Base-by-base conservation (phyloP, 75 land plant genomes). In the Pinus tabuliformis region DNA sequence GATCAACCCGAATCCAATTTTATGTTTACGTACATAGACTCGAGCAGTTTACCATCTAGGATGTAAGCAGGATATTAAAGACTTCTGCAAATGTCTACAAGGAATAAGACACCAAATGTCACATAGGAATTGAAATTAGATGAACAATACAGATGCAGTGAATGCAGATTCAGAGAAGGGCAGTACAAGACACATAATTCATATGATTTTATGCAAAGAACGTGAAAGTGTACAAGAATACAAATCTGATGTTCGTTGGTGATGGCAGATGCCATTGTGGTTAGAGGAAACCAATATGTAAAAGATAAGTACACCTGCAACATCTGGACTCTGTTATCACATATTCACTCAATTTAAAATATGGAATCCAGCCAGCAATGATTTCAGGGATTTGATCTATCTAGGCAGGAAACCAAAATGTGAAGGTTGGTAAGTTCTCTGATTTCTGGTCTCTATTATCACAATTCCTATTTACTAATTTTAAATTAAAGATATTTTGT, bases 101-200 rank as follows among this genome's bases (percentile, higher is more conserved):
- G 26, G 17, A 28, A 28, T 56, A 17, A 56, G 17, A 57, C 2
- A 15, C 75, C 59, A 11, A 59, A 78, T 6, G 58, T 54, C 1
- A 33, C 82, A 83, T 45, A 82, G 58, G 70, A 64, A 82, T 36
- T 76, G 82, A 17, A 6, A 68, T 64, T 75, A 57, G n/a, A 8
- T 39, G 17, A 68, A 54, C 59, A 59, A 80, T 56, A 5, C 65
- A 33, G 73, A 65, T 21, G 81, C 81, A 0, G 20, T 66, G 49
- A 56, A 61, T 7, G 64, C 65, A 33, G 57, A 52, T 14, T 81
- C 82, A 6, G 49, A 33, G 22, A 49, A 70, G 8, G 36, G 81
- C n/a, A 39, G 3, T 39, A 39, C 42, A 6, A 73, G 75, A 16
- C 56, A 77, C 33, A 45, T 77, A 14, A 77, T 77, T 22, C 73